These are phyloP conservation scores for Echria macrotheca DNA, from an alignment of 495 filamentous ascomycete genomes.

Conservation along the genomic window DNA sequence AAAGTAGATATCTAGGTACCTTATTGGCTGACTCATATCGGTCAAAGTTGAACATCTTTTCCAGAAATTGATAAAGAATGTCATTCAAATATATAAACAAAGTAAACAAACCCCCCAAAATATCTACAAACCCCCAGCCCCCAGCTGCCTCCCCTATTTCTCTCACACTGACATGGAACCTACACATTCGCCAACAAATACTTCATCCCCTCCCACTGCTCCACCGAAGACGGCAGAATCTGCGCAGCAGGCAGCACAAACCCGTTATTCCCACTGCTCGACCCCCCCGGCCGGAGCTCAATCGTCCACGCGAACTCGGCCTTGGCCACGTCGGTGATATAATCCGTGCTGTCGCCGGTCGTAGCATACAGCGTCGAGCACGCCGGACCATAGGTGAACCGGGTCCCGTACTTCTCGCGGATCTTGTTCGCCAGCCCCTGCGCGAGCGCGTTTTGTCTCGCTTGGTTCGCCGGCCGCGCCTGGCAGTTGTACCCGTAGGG, in stretches of 20 bases:
- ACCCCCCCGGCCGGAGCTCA: conserved; percentile 41
- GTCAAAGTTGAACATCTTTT: too few species aligned
- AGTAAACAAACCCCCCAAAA: too few species aligned
- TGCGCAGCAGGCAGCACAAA: conserved; percentile 54
- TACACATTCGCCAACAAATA: conserved; percentile 47
- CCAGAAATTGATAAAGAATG: too few species aligned
- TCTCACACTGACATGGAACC: background rate
- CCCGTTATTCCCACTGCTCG: conserved; percentile 41
- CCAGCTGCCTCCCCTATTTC: too few species aligned
- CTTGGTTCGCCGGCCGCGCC: conserved; percentile 38
- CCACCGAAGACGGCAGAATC: conserved; percentile 46
- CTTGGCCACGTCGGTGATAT: conserved; percentile 45
- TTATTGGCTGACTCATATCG: too few species aligned
- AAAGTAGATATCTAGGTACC: too few species aligned
- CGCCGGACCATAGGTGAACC: conserved; percentile 47
- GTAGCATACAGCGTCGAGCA: conserved; percentile 57
- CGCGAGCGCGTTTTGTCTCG: conserved; percentile 39
- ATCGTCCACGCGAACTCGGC: conserved; percentile 52
- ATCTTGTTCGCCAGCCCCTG: conserved; percentile 40
- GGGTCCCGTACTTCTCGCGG: conserved; percentile 40
- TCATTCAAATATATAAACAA: too few species aligned
- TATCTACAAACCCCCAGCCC: too few species aligned
- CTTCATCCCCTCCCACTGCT: conserved; percentile 51
- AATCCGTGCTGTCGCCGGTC: conserved; percentile 51
- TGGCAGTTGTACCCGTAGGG: conserved; percentile 37